A percentile compares a stretch with the other conserved stretches of the same genome.
Conservation (phyloP, 2,329 filamentous ascomycete genomes). For the Aspergillus pseudoviridinutans region DNA sequence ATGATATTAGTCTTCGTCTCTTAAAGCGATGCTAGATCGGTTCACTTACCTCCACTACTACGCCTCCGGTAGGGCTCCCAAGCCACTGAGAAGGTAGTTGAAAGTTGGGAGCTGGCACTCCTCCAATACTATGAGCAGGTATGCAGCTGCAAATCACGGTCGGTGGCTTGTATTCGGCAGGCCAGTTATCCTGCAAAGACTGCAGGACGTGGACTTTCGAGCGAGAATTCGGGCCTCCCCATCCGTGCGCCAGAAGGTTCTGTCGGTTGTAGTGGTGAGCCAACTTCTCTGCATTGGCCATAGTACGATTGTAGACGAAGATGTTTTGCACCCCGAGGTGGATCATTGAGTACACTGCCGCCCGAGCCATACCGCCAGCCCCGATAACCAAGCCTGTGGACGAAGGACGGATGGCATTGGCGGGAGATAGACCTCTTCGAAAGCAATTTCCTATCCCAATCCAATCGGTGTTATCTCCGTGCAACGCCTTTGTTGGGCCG, state of each 20-base stretch:
- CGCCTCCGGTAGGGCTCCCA: conserved; percentile 37
- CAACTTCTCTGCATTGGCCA: conserved; percentile 32
- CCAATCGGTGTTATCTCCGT: conserved; percentile 80
- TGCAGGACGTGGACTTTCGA: conserved; percentile 26
- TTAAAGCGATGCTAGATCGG: background rate
- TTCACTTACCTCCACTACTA: conserved; percentile 37
- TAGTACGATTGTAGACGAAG: conserved; percentile 36
- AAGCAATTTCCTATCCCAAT: conserved; percentile 73
- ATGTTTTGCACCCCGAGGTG: conserved; percentile 37
- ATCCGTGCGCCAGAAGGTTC: conserved; percentile 19
- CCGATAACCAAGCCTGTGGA: conserved; percentile 60
- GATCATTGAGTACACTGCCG: conserved; percentile 39
- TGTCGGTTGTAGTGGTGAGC: conserved; percentile 36
- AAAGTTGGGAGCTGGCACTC: conserved; percentile 33
- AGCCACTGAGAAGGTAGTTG: conserved; percentile 35
- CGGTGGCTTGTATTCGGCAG: conserved; percentile 30
- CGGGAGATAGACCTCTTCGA: conserved; percentile 66
- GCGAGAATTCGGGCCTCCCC: conserved; percentile 12
- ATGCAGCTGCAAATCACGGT: conserved; percentile 38
- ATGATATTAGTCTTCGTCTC: background rate
- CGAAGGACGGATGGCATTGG: conserved; percentile 58
- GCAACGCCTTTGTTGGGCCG: conserved; percentile 64
- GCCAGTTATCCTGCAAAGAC: conserved; percentile 31
- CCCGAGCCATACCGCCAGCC: conserved; percentile 50
- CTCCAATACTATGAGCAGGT: conserved; percentile 34